phyloP scores from a whole-genome alignment of 163 green algal genomes.

The Smithsoniella earleae region DNA sequence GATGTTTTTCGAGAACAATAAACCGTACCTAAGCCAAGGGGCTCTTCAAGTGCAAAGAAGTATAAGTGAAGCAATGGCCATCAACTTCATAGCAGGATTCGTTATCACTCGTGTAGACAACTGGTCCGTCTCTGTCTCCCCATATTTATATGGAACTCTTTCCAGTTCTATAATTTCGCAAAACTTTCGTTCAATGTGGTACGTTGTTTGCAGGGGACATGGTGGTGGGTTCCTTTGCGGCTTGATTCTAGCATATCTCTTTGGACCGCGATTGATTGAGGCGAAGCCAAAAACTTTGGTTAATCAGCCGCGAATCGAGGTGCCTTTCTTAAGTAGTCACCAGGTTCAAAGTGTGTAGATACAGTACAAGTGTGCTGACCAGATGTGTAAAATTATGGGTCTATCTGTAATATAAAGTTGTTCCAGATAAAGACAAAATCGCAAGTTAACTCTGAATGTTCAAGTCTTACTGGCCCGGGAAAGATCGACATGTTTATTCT shows the following conservation, averaged over 20 bases:
- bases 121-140: conserved; percentile 4
- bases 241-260: conserved; percentile 17
- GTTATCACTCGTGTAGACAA: conserved; percentile 12
- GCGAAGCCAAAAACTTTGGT: background rate
- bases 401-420: too few species aligned
- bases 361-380: too few species aligned
- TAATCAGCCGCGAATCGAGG: conserved; percentile 4
- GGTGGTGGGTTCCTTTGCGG: background rate
- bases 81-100: background rate
- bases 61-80: background rate
- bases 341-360: too few species aligned
- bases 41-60: background rate
- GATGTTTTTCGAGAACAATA: conserved; percentile 31
- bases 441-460: too few species aligned
- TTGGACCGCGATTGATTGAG: background rate
- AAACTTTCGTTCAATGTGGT: background rate
- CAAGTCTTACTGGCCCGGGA: too few species aligned
- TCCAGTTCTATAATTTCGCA: background rate
- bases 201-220: conserved; percentile 20
- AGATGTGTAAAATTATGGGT: too few species aligned
- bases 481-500: too few species aligned
- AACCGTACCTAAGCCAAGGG: background rate
- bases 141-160: background rate
- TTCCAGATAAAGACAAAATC: too few species aligned
- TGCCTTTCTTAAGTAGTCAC: too few species aligned